phyloP scores from a whole-genome alignment of 2,329 filamentous ascomycete species.

The Emergomyces pasteurianus region DNA sequence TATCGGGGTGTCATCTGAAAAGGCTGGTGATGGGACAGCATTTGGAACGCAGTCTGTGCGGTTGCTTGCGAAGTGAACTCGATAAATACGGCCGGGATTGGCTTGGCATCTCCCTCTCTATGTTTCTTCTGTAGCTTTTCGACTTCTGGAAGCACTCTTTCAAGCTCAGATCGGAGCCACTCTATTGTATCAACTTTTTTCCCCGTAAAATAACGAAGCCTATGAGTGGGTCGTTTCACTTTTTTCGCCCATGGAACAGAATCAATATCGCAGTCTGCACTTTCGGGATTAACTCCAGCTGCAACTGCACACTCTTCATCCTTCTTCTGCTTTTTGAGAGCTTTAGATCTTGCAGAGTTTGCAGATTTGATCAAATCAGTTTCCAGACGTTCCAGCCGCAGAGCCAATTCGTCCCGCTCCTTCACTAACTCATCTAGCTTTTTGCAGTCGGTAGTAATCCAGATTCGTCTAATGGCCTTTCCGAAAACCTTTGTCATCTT shows the following conservation, averaged over 20 bases:
- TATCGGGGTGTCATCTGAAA: constrained; percentile 81
- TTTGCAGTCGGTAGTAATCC: constrained; percentile 68
- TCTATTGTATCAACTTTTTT: constrained; percentile 84
- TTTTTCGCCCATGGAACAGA: constrained; percentile 21
- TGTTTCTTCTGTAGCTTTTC: constrained; percentile 53
- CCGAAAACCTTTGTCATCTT: constrained; percentile 71
- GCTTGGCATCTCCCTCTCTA: constrained; percentile 49
- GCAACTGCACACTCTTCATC: constrained; percentile 17
- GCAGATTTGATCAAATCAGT: constrained; percentile 69
- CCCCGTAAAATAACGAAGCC: constrained; percentile 54
- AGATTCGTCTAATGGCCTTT: constrained; percentile 64
- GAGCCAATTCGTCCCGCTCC: constrained; percentile 64
- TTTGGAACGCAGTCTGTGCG: constrained; percentile 77
- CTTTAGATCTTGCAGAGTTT: constrained; percentile 57
- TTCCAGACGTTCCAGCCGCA: constrained; percentile 76
- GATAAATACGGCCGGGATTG: constrained; percentile 70
- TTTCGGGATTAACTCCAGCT: constrained; percentile 8
- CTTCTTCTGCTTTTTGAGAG: constrained; percentile 27
- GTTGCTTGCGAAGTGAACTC: constrained; percentile 74
- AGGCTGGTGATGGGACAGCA: constrained; percentile 71
- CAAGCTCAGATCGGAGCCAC: constrained; percentile 66
- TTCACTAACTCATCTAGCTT: constrained; percentile 67
- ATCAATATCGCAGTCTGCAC: constrained; percentile 15
- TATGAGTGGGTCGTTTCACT: constrained; percentile 59
- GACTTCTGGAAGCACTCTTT: constrained; percentile 59